These are phyloP conservation scores for Globisporangium nagaii DNA, from an alignment of 352 stramenopile species.

Conservation along the genomic window DNA sequence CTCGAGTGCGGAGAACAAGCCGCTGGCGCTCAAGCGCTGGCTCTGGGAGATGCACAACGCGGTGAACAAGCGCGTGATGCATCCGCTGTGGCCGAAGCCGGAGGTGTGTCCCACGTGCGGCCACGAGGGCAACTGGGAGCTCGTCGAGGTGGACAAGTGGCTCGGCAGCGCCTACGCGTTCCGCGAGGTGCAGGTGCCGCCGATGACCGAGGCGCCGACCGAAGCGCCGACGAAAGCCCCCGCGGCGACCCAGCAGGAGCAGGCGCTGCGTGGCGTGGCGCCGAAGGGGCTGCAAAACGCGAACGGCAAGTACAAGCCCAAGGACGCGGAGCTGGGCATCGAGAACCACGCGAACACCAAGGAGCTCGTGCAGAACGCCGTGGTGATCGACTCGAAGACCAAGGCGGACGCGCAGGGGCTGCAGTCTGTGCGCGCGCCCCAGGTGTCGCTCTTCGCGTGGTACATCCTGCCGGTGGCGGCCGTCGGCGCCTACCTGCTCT, in stretches of 20 bases:
- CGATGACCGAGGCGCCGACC: conserved; percentile 15
- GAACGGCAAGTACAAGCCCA: conserved; percentile 35
- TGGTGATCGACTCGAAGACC: conserved; percentile 22
- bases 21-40: conserved; percentile 62
- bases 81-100: conserved; percentile 74
- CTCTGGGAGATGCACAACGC: conserved; percentile 84
- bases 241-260: background rate
- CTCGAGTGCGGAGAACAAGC: conserved; percentile 58
- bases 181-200: conserved; percentile 43
- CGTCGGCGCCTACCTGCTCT: conserved; percentile 62
- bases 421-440: conserved; percentile 39
- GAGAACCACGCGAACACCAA: conserved; percentile 58
- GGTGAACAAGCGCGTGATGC: conserved; percentile 72
- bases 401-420: conserved; percentile 31
- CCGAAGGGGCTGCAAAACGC: conserved; percentile 5
- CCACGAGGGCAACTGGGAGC: conserved; percentile 46
- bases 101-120: conserved; percentile 69
- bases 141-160: conserved; percentile 76
- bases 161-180: conserved; percentile 58
- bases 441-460: conserved; percentile 72
- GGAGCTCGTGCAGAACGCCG: conserved; percentile 24
- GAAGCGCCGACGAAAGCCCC: conserved; percentile 5
- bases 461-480: conserved; percentile 69
- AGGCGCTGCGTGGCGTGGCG: conserved; percentile 11
- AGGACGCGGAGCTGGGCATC: conserved; percentile 62